Conservation (phyloP, 495 filamentous ascomycete genomes). For the Choiromyces venosus region DNA sequence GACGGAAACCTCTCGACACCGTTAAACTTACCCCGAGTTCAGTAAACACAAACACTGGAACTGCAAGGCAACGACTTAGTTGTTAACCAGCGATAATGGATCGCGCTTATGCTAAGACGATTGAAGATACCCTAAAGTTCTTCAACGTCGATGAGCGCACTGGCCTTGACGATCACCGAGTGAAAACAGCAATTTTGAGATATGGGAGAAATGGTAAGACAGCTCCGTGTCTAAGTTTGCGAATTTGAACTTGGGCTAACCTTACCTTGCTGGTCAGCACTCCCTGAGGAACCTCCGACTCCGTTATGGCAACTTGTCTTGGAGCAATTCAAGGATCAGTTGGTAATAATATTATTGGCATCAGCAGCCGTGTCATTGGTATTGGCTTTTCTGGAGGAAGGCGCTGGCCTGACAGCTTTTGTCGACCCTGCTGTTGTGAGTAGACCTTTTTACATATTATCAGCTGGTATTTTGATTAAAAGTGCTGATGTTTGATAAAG, state of each 20-base stretch:
- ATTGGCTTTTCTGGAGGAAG: conserved; percentile 87
- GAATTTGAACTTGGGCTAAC: conserved; percentile 28
- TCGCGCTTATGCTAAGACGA: conserved; percentile 64
- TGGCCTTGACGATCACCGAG: conserved; percentile 67
- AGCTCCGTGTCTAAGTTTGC: conserved; percentile 4
- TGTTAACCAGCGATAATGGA: conserved; percentile 59
- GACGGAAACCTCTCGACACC: conserved; percentile 2
- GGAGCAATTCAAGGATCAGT: conserved; percentile 98
- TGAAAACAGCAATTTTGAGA: conserved; percentile 57
- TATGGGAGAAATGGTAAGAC: conserved; percentile 80
- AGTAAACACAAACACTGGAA: conserved; percentile 1
- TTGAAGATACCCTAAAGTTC: conserved; percentile 62
- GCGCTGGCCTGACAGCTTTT: conserved; percentile 93
- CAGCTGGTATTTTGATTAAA: background rate
- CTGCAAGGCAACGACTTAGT: conserved; percentile 7
- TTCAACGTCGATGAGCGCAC: conserved; percentile 62
- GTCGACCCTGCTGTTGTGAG: conserved; percentile 92
- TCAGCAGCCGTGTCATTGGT: conserved; percentile 94
- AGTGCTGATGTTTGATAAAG: conserved; percentile 46
- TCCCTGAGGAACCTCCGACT: conserved; percentile 94
- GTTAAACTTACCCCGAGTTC: conserved; percentile 6
- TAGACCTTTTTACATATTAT: conserved; percentile 30
- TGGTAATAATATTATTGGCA: conserved; percentile 89
- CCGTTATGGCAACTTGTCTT: conserved; percentile 93
- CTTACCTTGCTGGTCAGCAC: conserved; percentile 52